Percentiles rank a stretch among this genome's conserved stretches.
Evolutionary conservation across 2,329 filamentous ascomycete genomes (phyloP).

Genomic region (Microcyclospora pomicola): DNA sequence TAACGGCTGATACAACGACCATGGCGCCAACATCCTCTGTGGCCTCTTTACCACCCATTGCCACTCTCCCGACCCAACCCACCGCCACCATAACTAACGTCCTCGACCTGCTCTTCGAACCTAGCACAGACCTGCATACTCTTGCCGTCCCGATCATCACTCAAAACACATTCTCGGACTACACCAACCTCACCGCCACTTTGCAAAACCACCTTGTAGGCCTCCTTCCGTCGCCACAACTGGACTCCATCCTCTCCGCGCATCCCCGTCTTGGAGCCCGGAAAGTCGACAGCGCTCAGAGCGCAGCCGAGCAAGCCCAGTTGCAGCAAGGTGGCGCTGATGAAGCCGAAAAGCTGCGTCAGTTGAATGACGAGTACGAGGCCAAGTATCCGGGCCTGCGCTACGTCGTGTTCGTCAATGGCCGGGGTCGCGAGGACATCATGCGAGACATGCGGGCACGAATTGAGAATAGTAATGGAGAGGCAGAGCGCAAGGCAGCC

Average conservation of each 20-base stretch:
- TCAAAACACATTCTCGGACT: conserved; percentile 48
- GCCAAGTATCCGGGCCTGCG: conserved; percentile 63
- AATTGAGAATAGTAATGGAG: conserved; percentile 54
- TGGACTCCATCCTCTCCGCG: conserved; percentile 62
- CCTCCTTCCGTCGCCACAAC: conserved; percentile 40
- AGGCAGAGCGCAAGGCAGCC: conserved; percentile 55
- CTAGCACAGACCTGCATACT: conserved; percentile 58
- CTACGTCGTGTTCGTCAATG: conserved; percentile 90
- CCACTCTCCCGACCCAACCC: conserved; percentile 42
- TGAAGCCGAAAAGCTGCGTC: conserved; percentile 43
- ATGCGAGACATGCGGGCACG: conserved; percentile 69
- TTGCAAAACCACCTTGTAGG: conserved; percentile 50
- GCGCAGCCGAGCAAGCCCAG: conserved; percentile 67
- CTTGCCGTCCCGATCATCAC: conserved; percentile 56
- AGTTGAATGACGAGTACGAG: conserved; percentile 68
- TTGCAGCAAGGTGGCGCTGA: conserved; percentile 40
- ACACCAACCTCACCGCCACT: conserved; percentile 53
- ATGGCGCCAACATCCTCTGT: neutral
- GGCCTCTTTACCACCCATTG: conserved; percentile 42
- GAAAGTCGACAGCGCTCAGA: conserved; percentile 70
- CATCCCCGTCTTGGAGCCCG: conserved; percentile 75
- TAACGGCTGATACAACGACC: too few species aligned
- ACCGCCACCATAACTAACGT: conserved; percentile 41
- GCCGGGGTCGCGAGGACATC: conserved; percentile 55
- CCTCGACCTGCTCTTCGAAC: conserved; percentile 76